Percentiles rank a stretch among this genome's conserved stretches.
phyloP scores from a whole-genome alignment of 208 protist species.

The Acanthamoeba royreba region DNA sequence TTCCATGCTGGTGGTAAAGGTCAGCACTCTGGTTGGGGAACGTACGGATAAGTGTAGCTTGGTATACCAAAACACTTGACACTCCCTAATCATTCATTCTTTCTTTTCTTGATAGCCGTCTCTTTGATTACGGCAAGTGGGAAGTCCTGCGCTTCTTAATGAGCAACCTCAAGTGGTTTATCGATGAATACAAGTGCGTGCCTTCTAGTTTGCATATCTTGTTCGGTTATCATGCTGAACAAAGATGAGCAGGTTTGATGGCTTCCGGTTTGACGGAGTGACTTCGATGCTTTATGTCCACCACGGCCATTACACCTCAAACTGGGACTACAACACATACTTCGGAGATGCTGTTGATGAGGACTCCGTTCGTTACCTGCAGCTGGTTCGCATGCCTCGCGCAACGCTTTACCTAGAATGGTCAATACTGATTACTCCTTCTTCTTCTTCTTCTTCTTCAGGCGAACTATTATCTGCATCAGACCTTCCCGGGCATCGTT shows the following conservation, averaged over 20 bases:
- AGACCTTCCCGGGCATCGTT: conserved; percentile 55
- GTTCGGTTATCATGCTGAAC: conserved; percentile 47
- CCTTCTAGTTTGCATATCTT: neutral
- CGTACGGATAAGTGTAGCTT: neutral
- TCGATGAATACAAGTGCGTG: conserved; percentile 51
- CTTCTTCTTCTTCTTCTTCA: neutral
- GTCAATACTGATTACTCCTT: neutral
- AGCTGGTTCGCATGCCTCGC: conserved; percentile 47
- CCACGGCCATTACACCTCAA: conserved; percentile 76
- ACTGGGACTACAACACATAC: conserved; percentile 78
- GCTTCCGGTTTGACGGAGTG: conserved; percentile 92
- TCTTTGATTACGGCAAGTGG: conserved; percentile 87
- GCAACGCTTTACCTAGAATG: neutral
- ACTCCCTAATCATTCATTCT: neutral
- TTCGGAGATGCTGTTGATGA: conserved; percentile 80
- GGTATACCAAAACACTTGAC: neutral
- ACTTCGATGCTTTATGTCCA: conserved; percentile 90
- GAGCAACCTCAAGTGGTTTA: conserved; percentile 80
- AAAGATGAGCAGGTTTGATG: conserved; percentile 86
- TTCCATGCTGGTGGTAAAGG: conserved; percentile 59
- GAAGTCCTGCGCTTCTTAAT: conserved; percentile 87
- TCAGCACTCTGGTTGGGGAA: conserved; percentile 62
- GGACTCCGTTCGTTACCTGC: conserved; percentile 83
- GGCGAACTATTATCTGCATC: conserved; percentile 70
- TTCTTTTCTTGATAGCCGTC: conserved; percentile 50